Evolutionary conservation across 345 rosid species (phyloP), one percentile per base, ranked within the genome.

Genomic region (Linum lewisii): DNA sequence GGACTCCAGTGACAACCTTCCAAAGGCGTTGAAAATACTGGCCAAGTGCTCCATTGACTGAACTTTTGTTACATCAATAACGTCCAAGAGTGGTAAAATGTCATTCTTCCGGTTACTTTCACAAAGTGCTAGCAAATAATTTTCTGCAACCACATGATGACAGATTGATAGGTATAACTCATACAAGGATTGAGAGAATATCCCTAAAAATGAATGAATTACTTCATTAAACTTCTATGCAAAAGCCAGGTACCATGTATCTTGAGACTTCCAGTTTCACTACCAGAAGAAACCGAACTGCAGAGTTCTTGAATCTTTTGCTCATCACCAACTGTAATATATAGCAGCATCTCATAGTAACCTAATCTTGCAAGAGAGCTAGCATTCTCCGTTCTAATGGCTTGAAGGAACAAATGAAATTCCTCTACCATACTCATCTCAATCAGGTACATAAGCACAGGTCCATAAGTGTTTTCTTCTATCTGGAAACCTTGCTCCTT

Each of bases 301-400:
- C 84, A 83, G 51, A 93, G 79, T 61, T 85, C 78, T 45, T 49
- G 75, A 68, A 93, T 76, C 77, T 77, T 87, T 72, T 75, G 71
- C 63, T 72, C 76, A 24, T 84, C 64, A 21, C 78, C 62, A 51
- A 67, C 75, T 67, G 75, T 75, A 56, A 79, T 66, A 75, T 74
- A 82, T 32, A 89, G 76, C 72, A 81, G 76, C 91, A 93, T 89
- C 79, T 93, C 95, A 66, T 89, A 89, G 77, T 82, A 89, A 26
- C 94, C 91, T 36, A 89, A 62, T 71, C 79, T 75, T 60, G 81
- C 74, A 63, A 25, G 62, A 7, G 75, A 63, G 38, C 68, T 38
- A 11, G 73, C 68, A 68, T 69, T 70, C 52, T 65, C 66, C 44
- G 80, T 85, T 61, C 62, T 66, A 64, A 87, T 68, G 8, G 69